Percentiles rank a stretch among this genome's conserved stretches.
Conservation (phyloP, 2,329 filamentous ascomycete genomes). For the Penicillium vulpinum region DNA sequence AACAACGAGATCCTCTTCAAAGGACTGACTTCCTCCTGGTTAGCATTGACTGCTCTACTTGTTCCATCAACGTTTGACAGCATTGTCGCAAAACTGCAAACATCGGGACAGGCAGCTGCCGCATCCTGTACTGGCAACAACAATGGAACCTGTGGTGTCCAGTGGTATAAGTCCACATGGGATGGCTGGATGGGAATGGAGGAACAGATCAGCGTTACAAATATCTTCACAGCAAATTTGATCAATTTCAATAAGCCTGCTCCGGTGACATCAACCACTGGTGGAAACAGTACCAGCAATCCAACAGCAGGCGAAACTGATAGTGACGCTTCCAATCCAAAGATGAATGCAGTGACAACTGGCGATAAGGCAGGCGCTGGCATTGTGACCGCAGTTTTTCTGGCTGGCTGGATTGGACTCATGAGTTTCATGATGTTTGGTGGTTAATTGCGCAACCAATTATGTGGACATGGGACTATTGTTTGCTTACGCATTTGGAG, state of each 20-base stretch:
- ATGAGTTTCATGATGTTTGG: slow-evolving; percentile 37
- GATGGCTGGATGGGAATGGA: slow-evolving; percentile 64
- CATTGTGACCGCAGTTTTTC: slow-evolving; percentile 38
- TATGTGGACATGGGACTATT: neutral
- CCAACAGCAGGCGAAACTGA: slow-evolving; percentile 36
- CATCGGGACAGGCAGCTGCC: slow-evolving; percentile 61
- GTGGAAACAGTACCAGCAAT: slow-evolving; percentile 55
- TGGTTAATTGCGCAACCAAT: slow-evolving; percentile 4
- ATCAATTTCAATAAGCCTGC: slow-evolving; percentile 49
- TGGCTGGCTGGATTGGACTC: slow-evolving; percentile 30
- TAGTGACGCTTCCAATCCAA: neutral
- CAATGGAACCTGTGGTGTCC: slow-evolving; percentile 63
- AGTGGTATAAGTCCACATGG: slow-evolving; percentile 58
- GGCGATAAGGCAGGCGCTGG: slow-evolving; percentile 41
- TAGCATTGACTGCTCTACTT: slow-evolving; percentile 61
- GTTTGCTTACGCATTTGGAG: neutral
- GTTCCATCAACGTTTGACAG: slow-evolving; percentile 58
- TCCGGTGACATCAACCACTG: slow-evolving; percentile 45
- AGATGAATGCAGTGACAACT: slow-evolving; percentile 22
- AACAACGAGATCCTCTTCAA: slow-evolving; percentile 62
- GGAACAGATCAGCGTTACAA: slow-evolving; percentile 68
- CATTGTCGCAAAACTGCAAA: slow-evolving; percentile 60
- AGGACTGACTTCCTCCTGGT: slow-evolving; percentile 68
- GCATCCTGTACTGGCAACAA: slow-evolving; percentile 61
- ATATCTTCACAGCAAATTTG: slow-evolving; percentile 63